Evolutionary conservation across 2,329 filamentous ascomycete species (phyloP).

Genomic region (Trichoderma arundinaceum): DNA sequence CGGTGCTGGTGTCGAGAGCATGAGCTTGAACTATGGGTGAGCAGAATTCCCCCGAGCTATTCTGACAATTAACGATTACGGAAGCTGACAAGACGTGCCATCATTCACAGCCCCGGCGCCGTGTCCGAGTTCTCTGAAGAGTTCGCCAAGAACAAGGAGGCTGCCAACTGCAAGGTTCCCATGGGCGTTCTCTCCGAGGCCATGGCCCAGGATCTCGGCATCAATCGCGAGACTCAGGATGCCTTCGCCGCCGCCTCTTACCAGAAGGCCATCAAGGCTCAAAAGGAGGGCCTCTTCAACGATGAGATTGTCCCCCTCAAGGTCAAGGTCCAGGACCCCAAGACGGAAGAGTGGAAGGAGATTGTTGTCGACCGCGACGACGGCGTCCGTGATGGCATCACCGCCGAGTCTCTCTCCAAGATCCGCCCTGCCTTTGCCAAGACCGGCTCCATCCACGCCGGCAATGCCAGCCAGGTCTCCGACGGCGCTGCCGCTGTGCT

Average conservation of each 20-base stretch:
- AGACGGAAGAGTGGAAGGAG: slow-evolving; percentile 82
- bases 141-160: slow-evolving; percentile 78
- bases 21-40: slow-evolving; percentile 89
- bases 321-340: slow-evolving; percentile 88
- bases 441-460: slow-evolving; percentile 91
- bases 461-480: slow-evolving; percentile 94
- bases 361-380: slow-evolving; percentile 87
- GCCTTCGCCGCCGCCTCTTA: slow-evolving; percentile 93
- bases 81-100: slow-evolving; percentile 6
- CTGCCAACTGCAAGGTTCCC: slow-evolving; percentile 95
- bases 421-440: slow-evolving; percentile 90
- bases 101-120: slow-evolving; percentile 68
- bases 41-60: slow-evolving; percentile 39
- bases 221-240: slow-evolving; percentile 78
- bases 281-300: slow-evolving; percentile 87
- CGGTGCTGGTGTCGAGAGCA: slow-evolving; percentile 95
- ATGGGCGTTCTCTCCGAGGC: slow-evolving; percentile 94
- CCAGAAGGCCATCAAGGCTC: slow-evolving; percentile 85
- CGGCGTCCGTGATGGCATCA: slow-evolving; percentile 84
- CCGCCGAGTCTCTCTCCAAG: slow-evolving; percentile 85
- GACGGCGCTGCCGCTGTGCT: slow-evolving; percentile 95
- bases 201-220: slow-evolving; percentile 85
- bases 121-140: slow-evolving; percentile 92
- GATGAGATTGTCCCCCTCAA: slow-evolving; percentile 88
- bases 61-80: neutral